Base-by-base conservation (phyloP, 225 moss, liverwort and hornwort species). In the Antitrichia curtipendula region DNA sequence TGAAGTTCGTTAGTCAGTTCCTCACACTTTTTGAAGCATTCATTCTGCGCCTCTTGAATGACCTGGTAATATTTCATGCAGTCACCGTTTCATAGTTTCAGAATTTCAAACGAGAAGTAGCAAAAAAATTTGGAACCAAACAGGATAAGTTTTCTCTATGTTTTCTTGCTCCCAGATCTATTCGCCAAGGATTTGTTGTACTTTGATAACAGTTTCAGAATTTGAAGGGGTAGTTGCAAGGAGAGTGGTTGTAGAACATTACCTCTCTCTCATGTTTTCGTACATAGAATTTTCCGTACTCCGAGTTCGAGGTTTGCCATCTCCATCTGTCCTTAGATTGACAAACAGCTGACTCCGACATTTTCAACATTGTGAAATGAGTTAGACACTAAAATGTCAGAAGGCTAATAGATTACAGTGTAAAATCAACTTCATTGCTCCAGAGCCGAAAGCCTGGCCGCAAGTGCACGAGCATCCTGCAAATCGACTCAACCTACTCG, bases 221-320 rank as follows among this genome's bases (percentile, higher is more conserved):
- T 78, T 77, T 88, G 74, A 83, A 50, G 75, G 43, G 57, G 29
- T 70, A 54, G 85, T 82, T 87, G 52, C 36, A 72, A 58, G 45
- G 78, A 59, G 38, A 52, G 50, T 21, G 40, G 60, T 78, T 58
- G 68, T 74, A 61, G 62, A 69, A 84, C 54, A 65, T 38, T 90
- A 94, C 94, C 92, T 91, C 94, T 76, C 71, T 86, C 53, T 90
- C 86, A 80, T n/a, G 52, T 74, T 78, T 90, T 69, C 80, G 90
- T 16, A 90, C 75, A 80, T 94, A 92, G 69, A 94, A 94, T 82
- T 94, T 94, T 54, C 94, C 94, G 40, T 94, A 92, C 82, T 94
- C 94, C 43, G 92, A 84, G 82, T 94, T 94, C 65, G 94, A 89
- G 58, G 94, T 94, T 89, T 94, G 88, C 94, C 94, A 94, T 89